phyloP scores from a whole-genome alignment of 2,329 filamentous ascomycete species.

The Aspergillus sp. region DNA sequence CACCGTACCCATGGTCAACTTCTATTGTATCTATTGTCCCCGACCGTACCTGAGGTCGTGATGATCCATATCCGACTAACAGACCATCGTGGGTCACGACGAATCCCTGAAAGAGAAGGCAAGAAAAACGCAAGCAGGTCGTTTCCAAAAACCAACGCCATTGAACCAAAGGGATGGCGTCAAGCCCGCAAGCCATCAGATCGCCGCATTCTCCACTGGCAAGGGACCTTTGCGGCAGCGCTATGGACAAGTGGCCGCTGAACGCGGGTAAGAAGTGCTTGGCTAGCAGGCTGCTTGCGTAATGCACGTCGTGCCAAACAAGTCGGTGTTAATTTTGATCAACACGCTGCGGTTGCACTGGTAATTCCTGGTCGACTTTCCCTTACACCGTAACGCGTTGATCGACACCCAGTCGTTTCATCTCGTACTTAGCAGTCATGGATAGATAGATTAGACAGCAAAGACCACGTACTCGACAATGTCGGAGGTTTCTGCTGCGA shows the following conservation, averaged over 20 bases:
- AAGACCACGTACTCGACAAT: background rate
- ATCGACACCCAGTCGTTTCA: background rate
- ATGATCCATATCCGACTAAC: background rate
- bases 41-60: background rate
- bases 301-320: slow-evolving; percentile 27
- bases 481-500: background rate
- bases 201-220: slow-evolving; percentile 39
- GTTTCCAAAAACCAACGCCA: slow-evolving; percentile 10
- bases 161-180: slow-evolving; percentile 27
- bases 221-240: slow-evolving; percentile 33
- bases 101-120: slow-evolving; percentile 6
- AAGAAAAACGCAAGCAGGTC: slow-evolving; percentile 5
- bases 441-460: background rate
- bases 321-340: slow-evolving; percentile 35
- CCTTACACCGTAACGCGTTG: background rate
- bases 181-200: slow-evolving; percentile 27
- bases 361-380: background rate
- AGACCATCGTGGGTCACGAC: slow-evolving; percentile 9
- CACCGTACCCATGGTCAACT: background rate
- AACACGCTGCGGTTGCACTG: slow-evolving; percentile 17
- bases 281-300: slow-evolving; percentile 36
- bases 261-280: slow-evolving; percentile 32
- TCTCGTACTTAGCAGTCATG: background rate
- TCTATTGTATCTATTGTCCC: background rate
- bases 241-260: slow-evolving; percentile 33